A percentile compares a stretch with the other conserved stretches of the same genome.
Evolutionary conservation across 2,329 filamentous ascomycete genomes (phyloP).

Genomic region (Phaeoacremonium minimum): DNA sequence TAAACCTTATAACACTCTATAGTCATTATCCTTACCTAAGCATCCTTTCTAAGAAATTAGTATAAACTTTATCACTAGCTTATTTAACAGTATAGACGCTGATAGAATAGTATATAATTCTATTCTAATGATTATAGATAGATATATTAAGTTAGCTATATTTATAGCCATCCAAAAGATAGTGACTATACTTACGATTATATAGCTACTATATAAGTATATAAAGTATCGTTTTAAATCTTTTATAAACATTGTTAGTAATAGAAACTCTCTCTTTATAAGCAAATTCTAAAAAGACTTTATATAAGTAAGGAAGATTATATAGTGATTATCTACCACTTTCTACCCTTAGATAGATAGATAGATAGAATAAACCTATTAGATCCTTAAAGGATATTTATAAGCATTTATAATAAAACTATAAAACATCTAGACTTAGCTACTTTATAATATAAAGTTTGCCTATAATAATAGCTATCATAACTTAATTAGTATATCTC

Average conservation of each 20-base stretch:
- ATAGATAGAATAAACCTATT: neutral
- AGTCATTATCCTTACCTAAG: neutral
- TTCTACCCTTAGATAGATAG: neutral
- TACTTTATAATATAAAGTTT: neutral
- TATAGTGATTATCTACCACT: neutral
- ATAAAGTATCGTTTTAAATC: neutral
- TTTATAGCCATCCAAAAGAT: neutral
- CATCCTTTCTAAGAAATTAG: neutral
- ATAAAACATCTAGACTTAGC: neutral
- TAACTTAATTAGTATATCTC: neutral
- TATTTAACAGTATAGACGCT: neutral
- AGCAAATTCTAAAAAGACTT: neutral
- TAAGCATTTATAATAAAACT: neutral
- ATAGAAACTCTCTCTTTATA: neutral
- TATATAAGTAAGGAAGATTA: neutral
- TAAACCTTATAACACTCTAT: neutral
- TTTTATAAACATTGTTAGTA: neutral
- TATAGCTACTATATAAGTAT: neutral
- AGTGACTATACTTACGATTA: neutral
- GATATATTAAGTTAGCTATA: neutral
- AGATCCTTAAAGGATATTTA: neutral
- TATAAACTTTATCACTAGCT: neutral
- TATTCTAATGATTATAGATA: neutral
- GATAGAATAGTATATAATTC: neutral
- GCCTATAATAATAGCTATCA: neutral